These are phyloP conservation scores for Graphiopsis chlorocephala DNA, from an alignment of 2,329 filamentous ascomycete species.

Conservation along the genomic window DNA sequence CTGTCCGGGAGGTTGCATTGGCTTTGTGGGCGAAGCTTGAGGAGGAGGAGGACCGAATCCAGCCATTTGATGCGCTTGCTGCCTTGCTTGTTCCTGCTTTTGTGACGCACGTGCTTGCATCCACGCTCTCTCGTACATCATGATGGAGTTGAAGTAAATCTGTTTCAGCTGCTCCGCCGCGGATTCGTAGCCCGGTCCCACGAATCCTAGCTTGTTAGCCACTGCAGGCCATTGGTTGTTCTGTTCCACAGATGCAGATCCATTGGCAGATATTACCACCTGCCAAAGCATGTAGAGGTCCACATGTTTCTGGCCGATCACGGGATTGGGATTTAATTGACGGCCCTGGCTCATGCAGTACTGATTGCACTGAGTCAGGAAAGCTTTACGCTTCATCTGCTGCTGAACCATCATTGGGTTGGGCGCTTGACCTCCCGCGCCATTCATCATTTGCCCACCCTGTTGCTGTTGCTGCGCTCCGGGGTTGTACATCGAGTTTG, in stretches of 20 bases:
- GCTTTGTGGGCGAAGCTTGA: constrained; percentile 35
- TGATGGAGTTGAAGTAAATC: constrained; percentile 73
- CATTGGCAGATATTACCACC: constrained; percentile 71
- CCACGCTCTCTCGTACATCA: constrained; percentile 72
- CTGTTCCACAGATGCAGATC: constrained; percentile 69
- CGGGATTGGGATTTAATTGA: constrained; percentile 71
- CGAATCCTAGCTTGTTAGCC: constrained; percentile 51
- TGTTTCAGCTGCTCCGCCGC: constrained; percentile 67
- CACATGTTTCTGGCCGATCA: constrained; percentile 70
- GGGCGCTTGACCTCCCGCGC: constrained; percentile 20
- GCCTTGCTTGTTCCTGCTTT: constrained; percentile 34
- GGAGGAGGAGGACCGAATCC: constrained; percentile 29
- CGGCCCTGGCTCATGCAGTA: constrained; percentile 60
- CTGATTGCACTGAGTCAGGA: constrained; percentile 75
- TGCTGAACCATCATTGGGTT: constrained; percentile 21
- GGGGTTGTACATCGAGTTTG: constrained; percentile 26
- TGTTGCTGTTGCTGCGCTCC: constrained; percentile 20
- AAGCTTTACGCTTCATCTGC: constrained; percentile 30
- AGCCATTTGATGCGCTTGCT: constrained; percentile 41
- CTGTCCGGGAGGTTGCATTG: constrained; percentile 28
- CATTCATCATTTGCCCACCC: constrained; percentile 25
- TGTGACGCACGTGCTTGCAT: constrained; percentile 50
- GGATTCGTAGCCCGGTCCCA: constrained; percentile 50
- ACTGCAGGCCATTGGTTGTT: constrained; percentile 72
- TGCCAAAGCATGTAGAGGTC: constrained; percentile 76